These are phyloP conservation scores for Neonectria neomacrospora DNA, from an alignment of 2,329 filamentous ascomycete genomes.

Conservation along the genomic window DNA sequence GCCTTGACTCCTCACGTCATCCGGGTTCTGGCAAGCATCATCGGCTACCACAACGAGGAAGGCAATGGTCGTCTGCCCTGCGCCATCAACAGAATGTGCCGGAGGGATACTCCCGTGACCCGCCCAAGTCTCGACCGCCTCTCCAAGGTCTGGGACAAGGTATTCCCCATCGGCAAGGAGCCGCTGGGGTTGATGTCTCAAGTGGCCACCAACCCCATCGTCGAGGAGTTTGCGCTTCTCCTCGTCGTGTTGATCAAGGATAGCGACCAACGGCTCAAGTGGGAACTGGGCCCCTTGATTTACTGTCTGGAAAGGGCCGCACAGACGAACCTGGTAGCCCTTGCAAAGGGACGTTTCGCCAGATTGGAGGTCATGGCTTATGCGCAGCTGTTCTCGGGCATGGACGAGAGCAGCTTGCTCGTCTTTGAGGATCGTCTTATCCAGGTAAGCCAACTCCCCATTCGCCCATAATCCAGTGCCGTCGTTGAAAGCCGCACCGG, in stretches of 20 bases:
- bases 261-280: neutral
- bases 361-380: conserved; percentile 1
- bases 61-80: neutral
- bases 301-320: conserved; percentile 15
- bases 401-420: conserved; percentile 19
- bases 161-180: neutral
- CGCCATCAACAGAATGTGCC: neutral
- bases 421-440: conserved; percentile 22
- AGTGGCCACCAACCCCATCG: neutral
- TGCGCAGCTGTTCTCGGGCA: conserved; percentile 16
- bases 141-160: neutral
- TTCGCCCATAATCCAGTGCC: neutral
- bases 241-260: neutral
- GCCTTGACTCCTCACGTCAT: conserved; percentile 25
- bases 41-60: conserved; percentile 18
- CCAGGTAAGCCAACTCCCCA: conserved; percentile 21
- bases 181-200: neutral
- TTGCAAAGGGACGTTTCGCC: neutral
- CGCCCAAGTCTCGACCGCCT: neutral
- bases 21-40: conserved; percentile 27
- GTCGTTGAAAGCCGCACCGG: conserved; percentile 14
- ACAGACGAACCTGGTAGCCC: neutral
- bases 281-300: conserved; percentile 1
- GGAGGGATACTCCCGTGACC: neutral
- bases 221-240: conserved; percentile 31